Percentiles rank a stretch among this genome's conserved stretches.
Evolutionary conservation across 371 early-diverging fungal species (phyloP).

Genomic region (Circinella umbellata): DNA sequence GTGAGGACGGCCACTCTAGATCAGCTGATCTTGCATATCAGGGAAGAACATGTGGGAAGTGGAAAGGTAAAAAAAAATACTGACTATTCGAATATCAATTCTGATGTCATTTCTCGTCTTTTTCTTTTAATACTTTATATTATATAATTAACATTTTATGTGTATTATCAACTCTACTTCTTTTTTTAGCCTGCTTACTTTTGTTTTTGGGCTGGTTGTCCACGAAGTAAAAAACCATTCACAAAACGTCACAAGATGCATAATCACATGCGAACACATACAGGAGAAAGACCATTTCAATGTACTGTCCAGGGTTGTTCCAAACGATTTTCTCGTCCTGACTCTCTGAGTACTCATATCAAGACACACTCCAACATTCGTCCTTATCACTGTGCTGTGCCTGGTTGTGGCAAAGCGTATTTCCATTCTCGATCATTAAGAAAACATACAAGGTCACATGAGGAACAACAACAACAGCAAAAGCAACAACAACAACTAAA

Average conservation of each 20-base stretch:
- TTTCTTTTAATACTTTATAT: neutral
- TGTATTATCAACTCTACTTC: slow-evolving; percentile 24
- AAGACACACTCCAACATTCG: slow-evolving; percentile 84
- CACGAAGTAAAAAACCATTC: slow-evolving; percentile 78
- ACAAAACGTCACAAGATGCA: slow-evolving; percentile 90
- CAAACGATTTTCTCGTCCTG: slow-evolving; percentile 87
- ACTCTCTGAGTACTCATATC: slow-evolving; percentile 87
- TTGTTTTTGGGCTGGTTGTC: slow-evolving; percentile 86
- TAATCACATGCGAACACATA: slow-evolving; percentile 89
- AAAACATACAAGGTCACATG: slow-evolving; percentile 29
- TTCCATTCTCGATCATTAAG: slow-evolving; percentile 30
- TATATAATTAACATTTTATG: neutral
- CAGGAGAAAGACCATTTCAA: slow-evolving; percentile 78
- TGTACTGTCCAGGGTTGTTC: slow-evolving; percentile 61
- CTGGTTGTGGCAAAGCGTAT: slow-evolving; percentile 29
- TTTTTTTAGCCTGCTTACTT: slow-evolving; percentile 60
- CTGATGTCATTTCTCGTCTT: slow-evolving; percentile 10
- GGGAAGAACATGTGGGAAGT: slow-evolving; percentile 28
- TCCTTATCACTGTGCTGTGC: slow-evolving; percentile 43
- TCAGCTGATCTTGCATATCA: slow-evolving; percentile 26
- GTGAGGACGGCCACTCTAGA: slow-evolving; percentile 15
- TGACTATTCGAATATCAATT: neutral
- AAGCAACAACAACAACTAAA: slow-evolving; percentile 20
- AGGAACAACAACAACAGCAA: slow-evolving; percentile 22
- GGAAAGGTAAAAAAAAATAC: slow-evolving; percentile 18